Evolutionary conservation across 2,329 filamentous ascomycete genomes (phyloP).

Genomic region (Apiospora aurea): DNA sequence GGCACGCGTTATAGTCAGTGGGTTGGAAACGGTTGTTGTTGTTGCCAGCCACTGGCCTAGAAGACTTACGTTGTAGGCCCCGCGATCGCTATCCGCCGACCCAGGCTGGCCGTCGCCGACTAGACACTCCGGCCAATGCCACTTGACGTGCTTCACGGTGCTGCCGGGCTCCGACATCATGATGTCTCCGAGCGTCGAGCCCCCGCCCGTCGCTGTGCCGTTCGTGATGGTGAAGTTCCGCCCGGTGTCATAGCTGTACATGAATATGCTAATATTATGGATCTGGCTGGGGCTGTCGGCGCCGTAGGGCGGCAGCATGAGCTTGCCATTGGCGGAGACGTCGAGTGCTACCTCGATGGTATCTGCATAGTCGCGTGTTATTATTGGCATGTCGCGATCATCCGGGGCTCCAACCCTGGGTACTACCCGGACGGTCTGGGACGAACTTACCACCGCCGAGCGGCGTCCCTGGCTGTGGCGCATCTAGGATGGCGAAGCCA

Average conservation of each 20-base stretch:
- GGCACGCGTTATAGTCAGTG: neutral
- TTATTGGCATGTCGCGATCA: neutral
- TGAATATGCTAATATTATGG: slow-evolving; percentile 70
- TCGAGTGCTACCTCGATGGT: slow-evolving; percentile 71
- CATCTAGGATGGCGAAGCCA: slow-evolving; percentile 70
- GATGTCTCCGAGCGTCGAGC: slow-evolving; percentile 66
- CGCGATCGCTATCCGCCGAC: slow-evolving; percentile 56
- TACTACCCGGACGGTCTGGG: slow-evolving; percentile 66
- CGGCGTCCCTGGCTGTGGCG: slow-evolving; percentile 70
- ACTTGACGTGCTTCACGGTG: slow-evolving; percentile 77
- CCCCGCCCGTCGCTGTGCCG: slow-evolving; percentile 58
- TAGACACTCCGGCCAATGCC: slow-evolving; percentile 74
- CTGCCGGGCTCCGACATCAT: slow-evolving; percentile 69
- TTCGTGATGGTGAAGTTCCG: slow-evolving; percentile 75
- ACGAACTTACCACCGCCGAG: slow-evolving; percentile 64
- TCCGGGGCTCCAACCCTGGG: slow-evolving; percentile 66
- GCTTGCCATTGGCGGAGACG: slow-evolving; percentile 68
- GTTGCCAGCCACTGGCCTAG: neutral
- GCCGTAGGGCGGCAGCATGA: slow-evolving; percentile 64
- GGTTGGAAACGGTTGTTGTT: neutral
- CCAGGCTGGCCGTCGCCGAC: slow-evolving; percentile 63
- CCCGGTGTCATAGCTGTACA: slow-evolving; percentile 67
- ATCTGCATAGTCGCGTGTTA: slow-evolving; percentile 42
- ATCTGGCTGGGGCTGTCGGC: slow-evolving; percentile 63
- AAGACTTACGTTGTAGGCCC: slow-evolving; percentile 65